Conservation (phyloP, 1,284 basidiomycete species). For the Cutaneotrichosporon mucoides region DNA sequence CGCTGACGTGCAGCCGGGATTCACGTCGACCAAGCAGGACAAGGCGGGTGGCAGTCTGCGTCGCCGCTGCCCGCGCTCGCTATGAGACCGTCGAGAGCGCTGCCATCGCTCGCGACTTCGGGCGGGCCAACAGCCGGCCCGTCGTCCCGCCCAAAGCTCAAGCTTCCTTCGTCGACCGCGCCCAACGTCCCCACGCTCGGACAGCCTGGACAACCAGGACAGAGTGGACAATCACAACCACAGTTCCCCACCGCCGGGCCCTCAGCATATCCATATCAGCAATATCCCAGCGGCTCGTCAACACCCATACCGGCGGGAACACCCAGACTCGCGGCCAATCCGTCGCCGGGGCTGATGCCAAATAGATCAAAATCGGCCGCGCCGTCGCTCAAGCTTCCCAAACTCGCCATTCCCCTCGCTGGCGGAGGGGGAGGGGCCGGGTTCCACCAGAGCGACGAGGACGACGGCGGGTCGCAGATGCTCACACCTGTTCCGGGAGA, state of each 20-base stretch:
- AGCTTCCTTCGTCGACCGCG: neutral
- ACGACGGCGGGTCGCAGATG: conserved; percentile 19
- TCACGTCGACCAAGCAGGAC: conserved; percentile 42
- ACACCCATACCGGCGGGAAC: neutral
- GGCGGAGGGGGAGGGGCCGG: conserved; percentile 12
- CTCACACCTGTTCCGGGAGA: conserved; percentile 25
- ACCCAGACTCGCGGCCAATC: neutral
- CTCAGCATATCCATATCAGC: too few relatives aligned
- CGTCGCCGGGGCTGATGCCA: neutral
- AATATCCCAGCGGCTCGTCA: neutral
- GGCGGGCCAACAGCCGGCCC: conserved; percentile 19
- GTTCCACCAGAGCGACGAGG: conserved; percentile 19
- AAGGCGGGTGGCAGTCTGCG: conserved; percentile 44
- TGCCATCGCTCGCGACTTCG: conserved; percentile 11
- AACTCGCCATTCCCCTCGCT: conserved; percentile 37
- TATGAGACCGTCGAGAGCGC: conserved; percentile 1
- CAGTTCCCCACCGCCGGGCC: neutral
- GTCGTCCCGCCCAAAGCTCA: conserved; percentile 33
- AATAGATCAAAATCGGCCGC: neutral
- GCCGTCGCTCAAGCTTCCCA: conserved; percentile 19
- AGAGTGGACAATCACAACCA: too few relatives aligned
- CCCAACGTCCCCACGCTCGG: neutral
- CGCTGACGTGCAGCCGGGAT: conserved; percentile 34
- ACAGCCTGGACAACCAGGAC: too few relatives aligned
- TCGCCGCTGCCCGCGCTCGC: conserved; percentile 12